phyloP scores from a whole-genome alignment of 495 filamentous ascomycete species.

The Hypoxylon lienhwacheense region DNA sequence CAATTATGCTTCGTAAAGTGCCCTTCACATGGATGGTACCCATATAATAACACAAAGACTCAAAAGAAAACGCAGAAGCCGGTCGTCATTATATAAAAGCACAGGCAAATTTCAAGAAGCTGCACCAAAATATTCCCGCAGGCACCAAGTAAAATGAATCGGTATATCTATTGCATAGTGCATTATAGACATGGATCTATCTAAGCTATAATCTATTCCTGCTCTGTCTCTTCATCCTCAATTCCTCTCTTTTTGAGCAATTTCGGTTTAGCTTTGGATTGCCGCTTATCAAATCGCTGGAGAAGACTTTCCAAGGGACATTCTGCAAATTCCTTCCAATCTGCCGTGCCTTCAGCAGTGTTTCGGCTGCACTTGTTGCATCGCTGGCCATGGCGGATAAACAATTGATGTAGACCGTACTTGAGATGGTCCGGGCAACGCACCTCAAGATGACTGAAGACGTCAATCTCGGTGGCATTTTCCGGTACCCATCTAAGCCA shows the following conservation, averaged over 20 bases:
- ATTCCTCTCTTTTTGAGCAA: conserved; percentile 7
- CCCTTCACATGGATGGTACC: too few relatives aligned
- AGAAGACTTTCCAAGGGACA: conserved; percentile 57
- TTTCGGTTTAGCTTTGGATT: conserved; percentile 21
- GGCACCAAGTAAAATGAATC: too few relatives aligned
- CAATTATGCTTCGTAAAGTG: too few relatives aligned
- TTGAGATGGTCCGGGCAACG: conserved; percentile 83
- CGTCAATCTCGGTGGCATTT: conserved; percentile 65
- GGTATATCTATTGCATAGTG: too few relatives aligned
- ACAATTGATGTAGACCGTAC: conserved; percentile 82
- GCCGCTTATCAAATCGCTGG: conserved; percentile 34
- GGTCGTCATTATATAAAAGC: too few relatives aligned
- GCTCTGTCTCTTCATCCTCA: not conserved
- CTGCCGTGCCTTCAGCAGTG: conserved; percentile 49
- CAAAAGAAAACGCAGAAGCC: too few relatives aligned
- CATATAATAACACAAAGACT: too few relatives aligned
- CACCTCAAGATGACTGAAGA: conserved; percentile 80
- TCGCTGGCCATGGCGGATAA: conserved; percentile 81
- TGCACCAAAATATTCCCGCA: too few relatives aligned
- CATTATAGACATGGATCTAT: too few relatives aligned
- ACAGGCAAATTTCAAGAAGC: too few relatives aligned
- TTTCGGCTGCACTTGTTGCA: conserved; percentile 76
- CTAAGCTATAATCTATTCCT: too few relatives aligned
- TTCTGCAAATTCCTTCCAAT: conserved; percentile 42
- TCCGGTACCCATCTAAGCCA: conserved; percentile 83